Evolutionary conservation across 2,329 filamentous ascomycete species (phyloP), one percentile per base, ranked within the genome.

Genomic region (Trichophyton mentagrophytes): DNA sequence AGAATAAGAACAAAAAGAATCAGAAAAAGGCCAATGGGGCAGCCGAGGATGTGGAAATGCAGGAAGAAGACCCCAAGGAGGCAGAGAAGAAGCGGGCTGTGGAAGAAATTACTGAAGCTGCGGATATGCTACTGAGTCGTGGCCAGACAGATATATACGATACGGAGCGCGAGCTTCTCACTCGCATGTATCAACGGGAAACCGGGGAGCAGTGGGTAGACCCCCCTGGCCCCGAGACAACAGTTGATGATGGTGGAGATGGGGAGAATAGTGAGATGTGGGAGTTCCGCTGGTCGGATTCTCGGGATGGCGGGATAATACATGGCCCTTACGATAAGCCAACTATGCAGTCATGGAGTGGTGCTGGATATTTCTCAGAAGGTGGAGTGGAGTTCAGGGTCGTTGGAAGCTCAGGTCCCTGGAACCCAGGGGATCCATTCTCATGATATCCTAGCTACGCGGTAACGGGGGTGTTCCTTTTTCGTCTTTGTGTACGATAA

Each of bases 281-380:
- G 91, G 89, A 97, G 73, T 99, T 90, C 72, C 82, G 89, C 62
- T 99, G 93, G 93, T 86, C 85, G 44, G 90, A 96, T 71, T 89
- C 89, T 17, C 81, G 90, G 46, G 92, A 96, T 69, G 87, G 84
- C 30, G 89, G 83, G 9, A 81, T 83, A 56, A 82, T 82, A 61
- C 90, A 99, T 72, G 93, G 93, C 0, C 92, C 93, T 0, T 99
- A 90, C 72, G 90, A 96, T 69, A 83, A 81, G 6, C 72, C 80
- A 3, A 92, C 87, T 42, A 97, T 99, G 93, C 83, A 85, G 67
- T 88, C 89, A 1, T 99, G 93, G 93, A 85, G 87, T 66, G 85
- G 89, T 64, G 90, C 90, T 25, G 93, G 93, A 2, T 97, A 97
- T 71, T 99, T 99, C 74, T 87, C 85, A 11, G 87, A 93, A 65